Conservation (phyloP, 1,284 basidiomycete genomes). For the Phellinidium pouzarii region DNA sequence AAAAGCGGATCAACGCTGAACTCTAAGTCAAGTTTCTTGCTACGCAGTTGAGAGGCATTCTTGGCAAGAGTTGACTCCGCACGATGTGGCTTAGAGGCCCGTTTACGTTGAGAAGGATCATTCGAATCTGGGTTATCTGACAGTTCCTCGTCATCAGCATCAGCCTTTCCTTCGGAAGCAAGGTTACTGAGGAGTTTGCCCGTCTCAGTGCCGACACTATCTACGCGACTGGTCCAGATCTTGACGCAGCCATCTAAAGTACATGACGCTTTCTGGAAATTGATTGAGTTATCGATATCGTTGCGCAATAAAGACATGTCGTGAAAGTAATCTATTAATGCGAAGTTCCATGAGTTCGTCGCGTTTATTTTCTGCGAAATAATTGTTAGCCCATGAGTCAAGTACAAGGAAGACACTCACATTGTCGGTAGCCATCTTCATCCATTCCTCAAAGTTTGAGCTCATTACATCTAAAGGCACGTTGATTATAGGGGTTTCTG, state of each 20-base stretch:
- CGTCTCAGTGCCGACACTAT: slow-evolving; percentile 95
- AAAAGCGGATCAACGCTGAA: slow-evolving; percentile 96
- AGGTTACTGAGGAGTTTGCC: slow-evolving; percentile 93
- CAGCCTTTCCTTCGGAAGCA: slow-evolving; percentile 56
- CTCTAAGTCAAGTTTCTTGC: slow-evolving; percentile 92
- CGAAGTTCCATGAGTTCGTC: slow-evolving; percentile 96
- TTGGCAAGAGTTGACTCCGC: slow-evolving; percentile 83
- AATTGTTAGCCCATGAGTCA: slow-evolving; percentile 9
- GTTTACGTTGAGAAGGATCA: slow-evolving; percentile 50
- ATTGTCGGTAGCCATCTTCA: slow-evolving; percentile 99
- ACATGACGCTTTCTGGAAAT: slow-evolving; percentile 97
- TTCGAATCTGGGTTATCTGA: slow-evolving; percentile 58
- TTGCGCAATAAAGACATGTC: slow-evolving; percentile 97
- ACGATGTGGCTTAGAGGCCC: slow-evolving; percentile 49
- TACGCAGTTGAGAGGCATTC: slow-evolving; percentile 72
- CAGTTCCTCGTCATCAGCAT: slow-evolving; percentile 48
- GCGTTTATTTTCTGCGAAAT: slow-evolving; percentile 91
- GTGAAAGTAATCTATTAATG: slow-evolving; percentile 98
- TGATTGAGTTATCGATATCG: slow-evolving; percentile 88
- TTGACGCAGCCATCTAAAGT: slow-evolving; percentile 99
- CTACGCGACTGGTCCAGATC: slow-evolving; percentile 98
- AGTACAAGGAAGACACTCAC: slow-evolving; percentile 43
- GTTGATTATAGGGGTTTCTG: slow-evolving; percentile 50
- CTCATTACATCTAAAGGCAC: slow-evolving; percentile 75
- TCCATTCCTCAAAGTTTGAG: slow-evolving; percentile 97